Base-by-base conservation (phyloP, 208 protist species). In the Herpetomonas tarakana region DNA sequence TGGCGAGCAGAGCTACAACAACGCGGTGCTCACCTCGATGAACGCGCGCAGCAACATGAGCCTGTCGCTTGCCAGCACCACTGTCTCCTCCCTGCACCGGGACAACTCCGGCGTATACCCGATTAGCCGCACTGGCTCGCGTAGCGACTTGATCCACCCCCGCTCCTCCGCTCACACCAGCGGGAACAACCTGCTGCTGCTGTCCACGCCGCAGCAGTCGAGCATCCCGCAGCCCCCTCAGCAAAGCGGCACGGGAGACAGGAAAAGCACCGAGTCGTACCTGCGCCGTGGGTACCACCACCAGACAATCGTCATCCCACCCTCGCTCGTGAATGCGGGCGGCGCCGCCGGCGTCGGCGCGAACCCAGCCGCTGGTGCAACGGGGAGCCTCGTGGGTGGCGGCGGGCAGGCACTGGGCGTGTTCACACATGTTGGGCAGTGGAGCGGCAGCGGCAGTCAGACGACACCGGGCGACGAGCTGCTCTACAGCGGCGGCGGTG, bases 1-100 rank as follows among this genome's bases (percentile, higher is more conserved):
- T n/a, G 54, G 58, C 22, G 62, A 76, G 22, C 53, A 59, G 19
- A 65, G 59, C 55, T 71, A 76, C 55, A 76, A 76, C 64, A 71
- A 68, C 47, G 41, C 35, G 1, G 60, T 76, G 29, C 61, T 76
- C 26, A 57, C 53, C 29, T 71, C 60, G 41, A 76, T 76, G 71
- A 76, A 69, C 50, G 64, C 64, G 46, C 71, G 71, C 49, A 71
- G 64, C 51, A 76, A 59, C 18, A 14, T 65, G 50, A 2, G 58
- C 4, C 63, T 58, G 21, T 29, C 58, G 19, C 14, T 63, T n/a
- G n/a, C n/a, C n/a, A 41, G 35, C 35, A 14, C 35, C 35, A 41
- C 35, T 14, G 6, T 41, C 35, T 41, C 35, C 35, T 41, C 35
- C 14, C 9, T 41, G 6, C 35, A 41, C 35, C 9, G 35, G 9